phyloP scores from a whole-genome alignment of 2,329 filamentous ascomycete genomes.

The Paradendryphiella salina region DNA sequence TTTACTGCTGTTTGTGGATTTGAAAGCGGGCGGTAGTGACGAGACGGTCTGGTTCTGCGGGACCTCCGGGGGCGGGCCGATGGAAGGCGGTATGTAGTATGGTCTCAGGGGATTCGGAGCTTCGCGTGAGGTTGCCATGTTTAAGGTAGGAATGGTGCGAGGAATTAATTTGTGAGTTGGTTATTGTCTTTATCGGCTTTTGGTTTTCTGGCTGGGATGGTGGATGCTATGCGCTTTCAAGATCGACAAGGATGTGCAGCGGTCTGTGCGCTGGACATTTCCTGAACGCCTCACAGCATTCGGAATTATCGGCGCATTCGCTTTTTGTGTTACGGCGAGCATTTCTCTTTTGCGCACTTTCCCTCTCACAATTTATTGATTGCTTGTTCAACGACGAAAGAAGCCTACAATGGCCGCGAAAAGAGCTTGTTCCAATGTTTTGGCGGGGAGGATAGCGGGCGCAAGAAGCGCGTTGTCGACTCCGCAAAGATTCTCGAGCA shows the following conservation, averaged over 20 bases:
- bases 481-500: conserved; percentile 23
- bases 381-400: neutral
- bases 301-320: conserved; percentile 16
- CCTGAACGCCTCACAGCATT: conserved; percentile 23
- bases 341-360: conserved; percentile 4
- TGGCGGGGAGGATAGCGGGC: conserved; percentile 7
- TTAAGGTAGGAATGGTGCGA: conserved; percentile 1
- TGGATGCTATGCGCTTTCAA: conserved; percentile 14
- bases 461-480: conserved; percentile 17
- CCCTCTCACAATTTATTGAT: neutral
- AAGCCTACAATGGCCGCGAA: conserved; percentile 18
- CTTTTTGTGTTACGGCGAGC: conserved; percentile 7
- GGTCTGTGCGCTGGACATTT: conserved; percentile 15
- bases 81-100: conserved; percentile 72
- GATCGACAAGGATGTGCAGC: conserved; percentile 4
- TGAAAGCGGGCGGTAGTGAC: conserved; percentile 39
- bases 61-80: conserved; percentile 59
- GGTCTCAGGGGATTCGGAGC: conserved; percentile 67
- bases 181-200: conserved; percentile 4
- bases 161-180: neutral
- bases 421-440: conserved; percentile 11
- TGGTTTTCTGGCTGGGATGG: conserved; percentile 7
- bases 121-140: conserved; percentile 52
- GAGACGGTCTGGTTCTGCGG: conserved; percentile 40
- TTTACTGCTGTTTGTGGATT: conserved; percentile 48